Base-by-base conservation (phyloP, 495 filamentous ascomycete species). In the Entonaema liquescens region DNA sequence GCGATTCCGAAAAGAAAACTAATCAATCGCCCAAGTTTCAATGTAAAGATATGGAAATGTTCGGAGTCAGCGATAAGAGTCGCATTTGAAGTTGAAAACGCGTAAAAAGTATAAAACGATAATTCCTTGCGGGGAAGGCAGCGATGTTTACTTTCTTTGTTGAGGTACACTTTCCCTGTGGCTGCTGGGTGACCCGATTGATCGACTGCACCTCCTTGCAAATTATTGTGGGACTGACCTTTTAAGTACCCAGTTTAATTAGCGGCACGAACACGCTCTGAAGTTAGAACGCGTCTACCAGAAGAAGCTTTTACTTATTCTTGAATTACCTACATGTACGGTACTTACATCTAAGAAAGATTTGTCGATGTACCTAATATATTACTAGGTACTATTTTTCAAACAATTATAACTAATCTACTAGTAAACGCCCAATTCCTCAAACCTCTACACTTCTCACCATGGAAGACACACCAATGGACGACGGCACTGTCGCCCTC, bases 401-500 rank as follows among this genome's bases (percentile, higher is more conserved):
- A 56, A 28, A 33, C 11, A 33, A 33, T 5, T 2, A 9, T 9
- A 33, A 33, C 29, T 19, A 56, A 56, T n/a, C n/a, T n/a, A 35
- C 28, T 2, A 56, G 2, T 3, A 36, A 31, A 31, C 0, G 5
- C 28, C 28, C 13, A 55, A 53, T 42, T 2, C 23, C 36, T 19
- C 7, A 50, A 52, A 26, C 12, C 9, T 36, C 57, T 23, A 59
- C 40, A 62, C 36, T 31, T 31, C 52, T 26, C 12, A 2, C 35
- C 29, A 36, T 85, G 81, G 81, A 86, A 68, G 84, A 83, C 69
- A 74, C 79, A 0, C 79, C 81, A 59, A 74, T 79, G 61, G 74
- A 81, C 63, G 80, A 86, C 15, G 81, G 77, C 72, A 75, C 79
- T 67, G 35, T 86, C 42, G 74, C 78, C 49, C 79, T 87, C 73